These are phyloP conservation scores for Chytriomyces confervae DNA, from an alignment of 192 early-diverging fungal species.

Conservation along the genomic window DNA sequence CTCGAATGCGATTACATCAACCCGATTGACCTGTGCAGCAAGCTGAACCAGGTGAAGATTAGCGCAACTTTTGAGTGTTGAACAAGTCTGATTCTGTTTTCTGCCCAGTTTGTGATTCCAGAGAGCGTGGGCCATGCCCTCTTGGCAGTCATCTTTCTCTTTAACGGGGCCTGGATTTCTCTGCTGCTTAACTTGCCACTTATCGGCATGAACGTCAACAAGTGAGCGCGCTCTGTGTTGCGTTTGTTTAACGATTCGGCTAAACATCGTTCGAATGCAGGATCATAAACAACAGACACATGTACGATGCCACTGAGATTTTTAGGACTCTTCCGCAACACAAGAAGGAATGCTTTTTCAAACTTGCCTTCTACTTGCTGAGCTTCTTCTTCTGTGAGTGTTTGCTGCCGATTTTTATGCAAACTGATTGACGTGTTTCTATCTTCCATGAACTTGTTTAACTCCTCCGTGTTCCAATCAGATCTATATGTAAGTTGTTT, in stretches of 20 bases:
- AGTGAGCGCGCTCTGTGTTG: slow-evolving; percentile 53
- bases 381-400: slow-evolving; percentile 82
- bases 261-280: slow-evolving; percentile 46
- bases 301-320: slow-evolving; percentile 98
- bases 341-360: slow-evolving; percentile 97
- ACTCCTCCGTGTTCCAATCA: background rate
- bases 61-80: background rate
- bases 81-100: background rate
- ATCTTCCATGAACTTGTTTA: background rate
- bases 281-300: slow-evolving; percentile 82
- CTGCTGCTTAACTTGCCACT: slow-evolving; percentile 86
- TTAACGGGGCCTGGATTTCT: slow-evolving; percentile 88
- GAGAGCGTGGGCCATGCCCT: slow-evolving; percentile 87
- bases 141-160: slow-evolving; percentile 80
- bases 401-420: background rate
- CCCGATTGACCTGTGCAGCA: slow-evolving; percentile 97
- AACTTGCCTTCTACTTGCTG: slow-evolving; percentile 94
- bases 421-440: slow-evolving; percentile 3
- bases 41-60: slow-evolving; percentile 83
- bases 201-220: slow-evolving; percentile 83
- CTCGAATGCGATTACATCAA: slow-evolving; percentile 99
- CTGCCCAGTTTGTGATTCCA: slow-evolving; percentile 87
- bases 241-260: background rate
- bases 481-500: slow-evolving; percentile 5
- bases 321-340: slow-evolving; percentile 91